A percentile compares a stretch with the other conserved stretches of the same genome.
Conservation (phyloP, 2,329 filamentous ascomycete genomes). For the Xylaria multiplex region DNA sequence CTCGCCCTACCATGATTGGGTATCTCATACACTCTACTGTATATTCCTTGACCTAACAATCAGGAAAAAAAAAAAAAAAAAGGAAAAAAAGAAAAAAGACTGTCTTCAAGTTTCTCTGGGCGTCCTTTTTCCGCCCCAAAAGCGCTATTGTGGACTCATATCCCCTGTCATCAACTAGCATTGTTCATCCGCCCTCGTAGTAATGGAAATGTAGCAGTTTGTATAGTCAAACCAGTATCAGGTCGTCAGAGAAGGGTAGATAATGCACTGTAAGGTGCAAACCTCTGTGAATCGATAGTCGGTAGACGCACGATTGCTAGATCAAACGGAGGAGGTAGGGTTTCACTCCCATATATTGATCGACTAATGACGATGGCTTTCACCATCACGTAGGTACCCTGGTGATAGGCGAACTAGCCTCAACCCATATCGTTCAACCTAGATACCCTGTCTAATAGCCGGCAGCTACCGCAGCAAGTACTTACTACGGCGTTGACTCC, state of each 20-base stretch:
- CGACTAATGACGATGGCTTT: conserved; percentile 25
- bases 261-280: conserved; percentile 6
- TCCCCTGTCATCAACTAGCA: conserved; percentile 7
- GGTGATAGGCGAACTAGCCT: conserved; percentile 27
- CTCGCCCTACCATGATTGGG: background rate
- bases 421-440: conserved; percentile 20
- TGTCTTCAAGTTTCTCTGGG: background rate
- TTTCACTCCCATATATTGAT: conserved; percentile 13
- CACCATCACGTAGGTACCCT: conserved; percentile 25
- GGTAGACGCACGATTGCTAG: conserved; percentile 15
- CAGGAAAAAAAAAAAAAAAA: background rate
- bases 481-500: background rate
- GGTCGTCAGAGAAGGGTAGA: background rate
- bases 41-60: background rate
- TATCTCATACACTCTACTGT: background rate
- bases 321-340: conserved; percentile 12
- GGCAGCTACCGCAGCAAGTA: conserved; percentile 22
- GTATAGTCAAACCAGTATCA: conserved; percentile 7
- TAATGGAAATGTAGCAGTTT: background rate
- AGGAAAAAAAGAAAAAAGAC: background rate
- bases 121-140: background rate
- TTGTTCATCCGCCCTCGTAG: conserved; percentile 9
- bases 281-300: conserved; percentile 3
- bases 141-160: background rate
- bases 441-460: conserved; percentile 24